Base-by-base conservation (phyloP, 805 yeast genomes). In the Nakazawaea holstii region DNA sequence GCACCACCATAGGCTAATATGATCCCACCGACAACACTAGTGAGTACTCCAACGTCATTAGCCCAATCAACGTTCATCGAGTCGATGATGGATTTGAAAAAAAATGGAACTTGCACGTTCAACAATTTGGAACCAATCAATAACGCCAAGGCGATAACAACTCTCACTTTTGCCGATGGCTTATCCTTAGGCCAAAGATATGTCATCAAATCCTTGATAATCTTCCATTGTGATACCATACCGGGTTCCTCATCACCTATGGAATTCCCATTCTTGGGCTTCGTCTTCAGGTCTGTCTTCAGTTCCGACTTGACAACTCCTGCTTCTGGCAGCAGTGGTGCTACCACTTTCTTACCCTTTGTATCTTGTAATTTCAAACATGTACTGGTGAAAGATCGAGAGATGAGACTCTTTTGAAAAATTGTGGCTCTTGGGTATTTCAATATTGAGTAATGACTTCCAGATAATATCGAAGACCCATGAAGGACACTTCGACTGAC, bases 21-120 rank as follows among this genome's bases (percentile, higher is more conserved):
- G 52, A 81, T 63, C 2, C 82, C 68, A 5, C 87, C 85, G 35
- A 86, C 83, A 3, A 82, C 69, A 0, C 87, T 73, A 1, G 90
- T 74, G 0, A 83, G 70, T 2, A 82, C 79, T 1, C 88, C 86
- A n/a, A 73, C 62, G 31, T 80, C 74, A 14, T 72, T 66, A 6
- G 71, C 68, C 95, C 96, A 88, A 57, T 90, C 96, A 26, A 91
- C 76, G 60, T 92, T 94, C 97, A 92, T 91, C 10, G 82, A 79
- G 67, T 94, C 98, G 40, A 94, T 82, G 44, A 89, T 92, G 29
- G 79, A 74, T 55, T 87, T 94, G 75, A 94, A 94, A 65, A 80
- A 91, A 61, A 94, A 90, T 0, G 99, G 99, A 6, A 94, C 99
- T 63, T 94, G 96, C 5, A 94, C 96, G 62, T 91, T 94, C 33